Evolutionary conservation across 331 rosid genomes (phyloP), one percentile per base, ranked within the genome.

Genomic region (Cucumis variabilis): DNA sequence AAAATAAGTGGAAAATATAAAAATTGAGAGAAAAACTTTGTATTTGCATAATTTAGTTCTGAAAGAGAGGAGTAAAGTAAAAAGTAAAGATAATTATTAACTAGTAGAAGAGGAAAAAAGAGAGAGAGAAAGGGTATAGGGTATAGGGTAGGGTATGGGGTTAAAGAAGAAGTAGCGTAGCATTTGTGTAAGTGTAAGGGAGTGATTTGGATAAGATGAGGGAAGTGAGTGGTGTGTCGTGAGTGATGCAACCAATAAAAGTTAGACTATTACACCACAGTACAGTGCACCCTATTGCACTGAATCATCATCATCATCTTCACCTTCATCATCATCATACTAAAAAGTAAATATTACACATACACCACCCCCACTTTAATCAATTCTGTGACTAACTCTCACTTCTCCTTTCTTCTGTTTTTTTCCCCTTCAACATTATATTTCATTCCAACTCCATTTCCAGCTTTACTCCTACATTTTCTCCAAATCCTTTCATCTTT

Each of bases 201-300:
- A 58, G 17, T 11, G 85, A 82, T 82, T 82, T 60, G 71, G 85
- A 82, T 82, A 60, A 60, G 58, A 65, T 24, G 84, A 78, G 83
- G 27, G 46, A 77, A 71, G 37, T 1, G 84, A 41, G 44, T 3
- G 6, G 48, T 7, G 44, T 4, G 44, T 37, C 4, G 44, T 37
- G 44, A 72, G 88, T 89, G 94, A 89, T 87, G 92, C 88, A 89
- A 85, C 90, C 92, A 88, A 85, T 91, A 85, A 88, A 88, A 88
- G 92, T 85, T 60, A 41, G 76, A 33, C 87, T 89, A 66, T 68
- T 28, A 86, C 7, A 65, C 8, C 9, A 68, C 60, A 4, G 90
- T 91, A 94, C 90, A 65, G 88, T 89, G 86, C 93, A 87, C 91
- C 93, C 7, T 87, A 55, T 86, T 89, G 68, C 93, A 92, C 88